phyloP scores from a whole-genome alignment of 2,329 filamentous ascomycete species.

The Trichoderma simmonsii region DNA sequence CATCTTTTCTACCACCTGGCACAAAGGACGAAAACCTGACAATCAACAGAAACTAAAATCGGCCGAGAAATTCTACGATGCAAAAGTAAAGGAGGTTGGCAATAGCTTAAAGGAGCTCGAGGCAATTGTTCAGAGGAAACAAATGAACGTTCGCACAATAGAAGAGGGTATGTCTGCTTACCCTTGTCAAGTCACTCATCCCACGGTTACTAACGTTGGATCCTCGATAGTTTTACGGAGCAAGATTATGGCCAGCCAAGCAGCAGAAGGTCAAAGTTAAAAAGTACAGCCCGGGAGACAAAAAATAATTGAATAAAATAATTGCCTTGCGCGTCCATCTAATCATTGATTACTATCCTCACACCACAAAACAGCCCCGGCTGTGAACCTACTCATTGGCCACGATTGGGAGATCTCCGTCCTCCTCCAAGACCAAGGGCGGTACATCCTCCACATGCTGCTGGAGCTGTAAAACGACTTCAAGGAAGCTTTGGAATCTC shows the following conservation, averaged over 20 bases:
- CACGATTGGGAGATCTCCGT: neutral
- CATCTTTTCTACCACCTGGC: neutral
- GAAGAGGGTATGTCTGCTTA: slow-evolving; percentile 67
- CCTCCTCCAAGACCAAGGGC: neutral
- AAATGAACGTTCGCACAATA: slow-evolving; percentile 76
- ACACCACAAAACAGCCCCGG: neutral
- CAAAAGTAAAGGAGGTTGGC: slow-evolving; percentile 52
- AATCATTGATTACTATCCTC: neutral
- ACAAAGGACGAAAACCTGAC: slow-evolving; percentile 13
- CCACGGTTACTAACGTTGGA: slow-evolving; percentile 7
- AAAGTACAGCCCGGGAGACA: neutral
- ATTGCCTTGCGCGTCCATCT: neutral
- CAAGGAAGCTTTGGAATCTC: slow-evolving; percentile 32
- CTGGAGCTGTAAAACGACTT: slow-evolving; percentile 32
- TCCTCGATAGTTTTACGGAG: slow-evolving; percentile 36
- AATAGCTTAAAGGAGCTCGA: slow-evolving; percentile 56
- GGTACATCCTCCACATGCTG: slow-evolving; percentile 23
- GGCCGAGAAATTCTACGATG: slow-evolving; percentile 55
- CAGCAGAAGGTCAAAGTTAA: slow-evolving; percentile 14
- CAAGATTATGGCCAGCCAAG: slow-evolving; percentile 39
- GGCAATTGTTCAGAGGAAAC: slow-evolving; percentile 64
- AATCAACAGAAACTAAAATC: slow-evolving; percentile 46
- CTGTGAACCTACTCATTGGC: neutral
- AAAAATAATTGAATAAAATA: neutral
- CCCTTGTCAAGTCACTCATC: neutral